Percentiles rank a stretch among this genome's conserved stretches.
Conservation (phyloP, 768 basidiomycete genomes). For the Suillus bovinus region DNA sequence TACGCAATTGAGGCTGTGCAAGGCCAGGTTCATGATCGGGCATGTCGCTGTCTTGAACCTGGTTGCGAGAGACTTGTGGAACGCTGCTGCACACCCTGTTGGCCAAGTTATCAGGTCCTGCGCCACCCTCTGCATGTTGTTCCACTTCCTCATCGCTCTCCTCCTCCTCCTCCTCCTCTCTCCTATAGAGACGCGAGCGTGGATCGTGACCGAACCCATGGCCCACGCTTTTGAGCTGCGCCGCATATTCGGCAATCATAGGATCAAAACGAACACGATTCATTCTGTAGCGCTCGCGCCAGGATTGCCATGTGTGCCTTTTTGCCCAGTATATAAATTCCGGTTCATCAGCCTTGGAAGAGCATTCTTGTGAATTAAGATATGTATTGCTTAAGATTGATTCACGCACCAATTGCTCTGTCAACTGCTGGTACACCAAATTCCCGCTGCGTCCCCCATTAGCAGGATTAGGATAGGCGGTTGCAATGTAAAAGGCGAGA, state of each 20-base stretch:
- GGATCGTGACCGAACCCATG: slow-evolving; percentile 26
- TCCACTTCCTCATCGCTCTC: not conserved
- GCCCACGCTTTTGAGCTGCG: slow-evolving; percentile 10
- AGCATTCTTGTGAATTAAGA: not conserved
- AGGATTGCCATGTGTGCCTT: slow-evolving; percentile 57
- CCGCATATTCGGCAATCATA: slow-evolving; percentile 37
- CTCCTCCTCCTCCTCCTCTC: slow-evolving; percentile 11
- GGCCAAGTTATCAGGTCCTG: not conserved
- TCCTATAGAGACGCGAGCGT: slow-evolving; percentile 19
- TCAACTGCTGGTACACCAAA: slow-evolving; percentile 44
- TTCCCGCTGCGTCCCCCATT: slow-evolving; percentile 48
- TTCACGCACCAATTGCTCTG: slow-evolving; percentile 44
- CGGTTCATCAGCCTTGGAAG: slow-evolving; percentile 34
- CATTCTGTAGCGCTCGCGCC: slow-evolving; percentile 61
- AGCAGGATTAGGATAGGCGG: slow-evolving; percentile 37
- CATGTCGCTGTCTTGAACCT: not conserved
- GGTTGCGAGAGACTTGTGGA: slow-evolving; percentile 7
- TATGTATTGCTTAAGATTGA: not conserved
- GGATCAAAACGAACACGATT: slow-evolving; percentile 41
- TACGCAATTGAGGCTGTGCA: slow-evolving; percentile 11
- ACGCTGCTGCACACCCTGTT: not conserved
- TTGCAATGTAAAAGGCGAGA: slow-evolving; percentile 51
- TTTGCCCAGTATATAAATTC: slow-evolving; percentile 37
- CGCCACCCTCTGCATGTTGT: not conserved
- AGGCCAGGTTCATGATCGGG: not conserved